Conservation (phyloP, 108 stramenopile species). For the Nitzschia palea region DNA sequence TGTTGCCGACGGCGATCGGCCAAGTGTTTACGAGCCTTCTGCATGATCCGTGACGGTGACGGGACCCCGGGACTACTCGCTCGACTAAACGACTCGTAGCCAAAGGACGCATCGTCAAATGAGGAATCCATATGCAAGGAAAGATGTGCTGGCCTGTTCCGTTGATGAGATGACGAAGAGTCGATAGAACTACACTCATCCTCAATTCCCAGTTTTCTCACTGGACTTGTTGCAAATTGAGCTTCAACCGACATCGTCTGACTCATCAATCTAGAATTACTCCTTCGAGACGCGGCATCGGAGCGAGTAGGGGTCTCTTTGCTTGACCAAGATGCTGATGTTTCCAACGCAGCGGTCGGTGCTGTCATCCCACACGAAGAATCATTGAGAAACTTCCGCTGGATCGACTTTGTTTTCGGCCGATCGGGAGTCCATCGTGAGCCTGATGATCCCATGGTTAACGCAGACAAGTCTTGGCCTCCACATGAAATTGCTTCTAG, state of each 20-base stretch:
- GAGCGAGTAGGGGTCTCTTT: constrained; percentile 14
- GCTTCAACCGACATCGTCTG: background rate
- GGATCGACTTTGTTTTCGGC: background rate
- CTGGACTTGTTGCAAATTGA: background rate
- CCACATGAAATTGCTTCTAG: constrained; percentile 24
- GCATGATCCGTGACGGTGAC: background rate
- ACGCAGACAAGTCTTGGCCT: constrained; percentile 4
- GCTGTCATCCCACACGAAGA: constrained; percentile 11
- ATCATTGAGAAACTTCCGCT: background rate
- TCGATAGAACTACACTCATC: constrained; percentile 23
- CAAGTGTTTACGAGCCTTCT: background rate
- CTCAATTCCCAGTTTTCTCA: constrained; percentile 8
- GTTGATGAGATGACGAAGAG: constrained; percentile 10
- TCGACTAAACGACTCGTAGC: background rate
- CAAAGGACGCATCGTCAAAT: background rate
- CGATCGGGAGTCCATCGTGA: background rate
- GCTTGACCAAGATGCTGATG: constrained; percentile 22
- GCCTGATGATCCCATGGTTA: background rate
- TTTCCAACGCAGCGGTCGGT: constrained; percentile 2
- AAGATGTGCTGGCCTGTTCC: constrained; percentile 7
- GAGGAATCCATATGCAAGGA: constrained; percentile 11
- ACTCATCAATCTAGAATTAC: background rate
- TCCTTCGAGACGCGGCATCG: constrained; percentile 4
- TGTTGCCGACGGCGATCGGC: background rate
- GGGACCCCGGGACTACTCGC: background rate